Conservation (phyloP, 495 filamentous ascomycete species). For the Podospora australis region DNA sequence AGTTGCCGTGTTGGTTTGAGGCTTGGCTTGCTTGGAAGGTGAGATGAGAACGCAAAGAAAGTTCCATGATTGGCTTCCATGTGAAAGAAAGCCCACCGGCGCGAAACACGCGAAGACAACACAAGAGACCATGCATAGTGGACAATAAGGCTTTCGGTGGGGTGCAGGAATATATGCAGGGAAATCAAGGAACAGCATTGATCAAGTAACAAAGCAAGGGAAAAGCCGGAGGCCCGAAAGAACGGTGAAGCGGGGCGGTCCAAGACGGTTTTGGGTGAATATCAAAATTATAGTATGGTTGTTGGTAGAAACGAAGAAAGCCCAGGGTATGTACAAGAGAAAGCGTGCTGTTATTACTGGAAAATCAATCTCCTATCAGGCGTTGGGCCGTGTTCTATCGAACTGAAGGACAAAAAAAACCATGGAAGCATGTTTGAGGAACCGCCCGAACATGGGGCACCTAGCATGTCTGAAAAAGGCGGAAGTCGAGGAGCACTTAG, state of each 20-base stretch:
- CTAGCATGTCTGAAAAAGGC: too few species aligned
- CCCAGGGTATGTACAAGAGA: too few species aligned
- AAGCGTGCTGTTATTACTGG: too few species aligned
- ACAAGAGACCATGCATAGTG: too few species aligned
- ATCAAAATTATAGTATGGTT: neutral
- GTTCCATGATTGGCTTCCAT: conserved; percentile 13
- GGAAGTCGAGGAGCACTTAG: too few species aligned
- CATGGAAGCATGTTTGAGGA: too few species aligned
- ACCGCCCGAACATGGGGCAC: too few species aligned
- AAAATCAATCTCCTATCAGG: too few species aligned
- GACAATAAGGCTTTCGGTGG: conserved; percentile 2
- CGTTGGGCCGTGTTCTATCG: too few species aligned
- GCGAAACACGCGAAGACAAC: conserved; percentile 1
- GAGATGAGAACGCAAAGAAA: conserved; percentile 3
- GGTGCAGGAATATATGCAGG: conserved; percentile 2
- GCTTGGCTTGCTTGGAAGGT: conserved; percentile 3
- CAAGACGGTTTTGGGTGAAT: neutral
- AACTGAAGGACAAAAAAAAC: too few species aligned
- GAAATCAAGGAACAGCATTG: neutral
- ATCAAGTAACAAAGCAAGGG: neutral
- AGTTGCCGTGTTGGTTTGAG: neutral
- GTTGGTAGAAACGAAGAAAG: neutral
- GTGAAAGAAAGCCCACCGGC: neutral
- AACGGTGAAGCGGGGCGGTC: too few species aligned
- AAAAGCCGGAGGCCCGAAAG: neutral